Conservation (phyloP, 768 basidiomycete species). For the Tulasnella sp. region DNA sequence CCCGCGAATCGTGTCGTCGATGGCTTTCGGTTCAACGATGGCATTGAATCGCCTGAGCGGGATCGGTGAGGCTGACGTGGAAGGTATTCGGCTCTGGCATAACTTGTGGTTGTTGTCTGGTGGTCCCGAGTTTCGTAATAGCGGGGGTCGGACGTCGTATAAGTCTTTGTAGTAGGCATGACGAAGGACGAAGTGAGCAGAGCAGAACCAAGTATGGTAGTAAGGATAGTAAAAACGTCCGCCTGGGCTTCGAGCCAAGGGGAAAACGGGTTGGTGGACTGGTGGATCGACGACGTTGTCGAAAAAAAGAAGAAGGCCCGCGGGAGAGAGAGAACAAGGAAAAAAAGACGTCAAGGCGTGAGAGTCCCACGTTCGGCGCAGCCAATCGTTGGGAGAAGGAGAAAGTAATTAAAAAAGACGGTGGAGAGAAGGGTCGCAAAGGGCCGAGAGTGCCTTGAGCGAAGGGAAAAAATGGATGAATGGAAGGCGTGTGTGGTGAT, state of each 20-base stretch:
- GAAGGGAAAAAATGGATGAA: background rate
- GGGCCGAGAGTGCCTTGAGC: background rate
- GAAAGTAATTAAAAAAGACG: background rate
- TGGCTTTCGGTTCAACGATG: background rate
- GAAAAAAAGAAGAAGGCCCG: background rate
- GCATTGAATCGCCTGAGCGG: background rate
- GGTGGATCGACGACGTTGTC: background rate
- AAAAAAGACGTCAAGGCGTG: background rate
- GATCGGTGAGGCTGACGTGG: conserved; percentile 7
- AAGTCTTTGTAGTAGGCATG: background rate
- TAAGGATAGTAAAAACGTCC: background rate
- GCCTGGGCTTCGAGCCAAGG: background rate
- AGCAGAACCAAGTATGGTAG: background rate
- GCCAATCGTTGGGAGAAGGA: background rate
- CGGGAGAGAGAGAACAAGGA: background rate
- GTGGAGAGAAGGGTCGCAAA: background rate
- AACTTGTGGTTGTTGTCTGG: background rate
- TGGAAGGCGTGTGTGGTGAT: background rate
- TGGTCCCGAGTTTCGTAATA: background rate
- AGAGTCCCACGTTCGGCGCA: background rate
- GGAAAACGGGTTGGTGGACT: background rate
- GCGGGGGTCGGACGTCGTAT: background rate
- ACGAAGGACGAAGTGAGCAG: background rate
- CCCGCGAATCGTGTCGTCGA: conserved; percentile 7
- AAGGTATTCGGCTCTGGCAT: background rate